A percentile compares a stretch with the other conserved stretches of the same genome.
These are phyloP conservation scores for Prunus yedoensis DNA, from an alignment of 331 rosid species.

Conservation along the genomic window DNA sequence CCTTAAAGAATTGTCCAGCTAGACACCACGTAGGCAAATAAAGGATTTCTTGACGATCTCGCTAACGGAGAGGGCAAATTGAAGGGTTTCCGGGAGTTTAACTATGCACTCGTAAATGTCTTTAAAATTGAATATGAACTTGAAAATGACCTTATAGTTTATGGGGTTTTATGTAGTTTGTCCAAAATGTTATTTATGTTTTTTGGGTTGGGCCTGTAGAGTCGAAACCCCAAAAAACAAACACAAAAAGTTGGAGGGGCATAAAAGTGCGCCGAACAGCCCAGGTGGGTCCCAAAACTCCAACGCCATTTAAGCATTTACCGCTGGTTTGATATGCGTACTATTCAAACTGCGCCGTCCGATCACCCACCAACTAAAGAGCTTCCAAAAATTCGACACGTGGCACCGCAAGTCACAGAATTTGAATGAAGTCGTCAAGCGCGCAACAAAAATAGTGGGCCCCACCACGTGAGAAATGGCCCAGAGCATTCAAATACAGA, in stretches of 20 bases:
- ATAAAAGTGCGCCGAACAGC: background rate
- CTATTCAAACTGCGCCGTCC: slow-evolving; percentile 30
- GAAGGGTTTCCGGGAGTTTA: too few species aligned
- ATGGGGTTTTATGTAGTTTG: too few species aligned
- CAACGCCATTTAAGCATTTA: background rate
- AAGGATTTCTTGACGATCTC: too few species aligned
- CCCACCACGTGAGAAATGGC: slow-evolving; percentile 66
- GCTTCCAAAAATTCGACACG: slow-evolving; percentile 21
- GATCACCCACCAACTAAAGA: background rate
- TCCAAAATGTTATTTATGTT: too few species aligned
- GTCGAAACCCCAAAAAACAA: background rate
- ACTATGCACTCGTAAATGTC: too few species aligned
- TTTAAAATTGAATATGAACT: too few species aligned
- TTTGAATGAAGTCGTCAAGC: slow-evolving; percentile 73
- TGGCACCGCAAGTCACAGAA: slow-evolving; percentile 24
- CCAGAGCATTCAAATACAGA: background rate
- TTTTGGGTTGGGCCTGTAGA: background rate
- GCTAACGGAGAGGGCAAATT: too few species aligned
- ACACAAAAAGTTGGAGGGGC: background rate
- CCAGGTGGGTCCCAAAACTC: slow-evolving; percentile 3
- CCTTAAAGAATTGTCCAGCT: too few species aligned
- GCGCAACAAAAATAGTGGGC: slow-evolving; percentile 52
- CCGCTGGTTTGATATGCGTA: background rate
- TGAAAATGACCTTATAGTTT: too few species aligned
- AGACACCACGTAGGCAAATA: too few species aligned